A percentile compares a stretch with the other conserved stretches of the same genome.
phyloP scores from a whole-genome alignment of 768 basidiomycete genomes.

The Favolaschia claudopus region DNA sequence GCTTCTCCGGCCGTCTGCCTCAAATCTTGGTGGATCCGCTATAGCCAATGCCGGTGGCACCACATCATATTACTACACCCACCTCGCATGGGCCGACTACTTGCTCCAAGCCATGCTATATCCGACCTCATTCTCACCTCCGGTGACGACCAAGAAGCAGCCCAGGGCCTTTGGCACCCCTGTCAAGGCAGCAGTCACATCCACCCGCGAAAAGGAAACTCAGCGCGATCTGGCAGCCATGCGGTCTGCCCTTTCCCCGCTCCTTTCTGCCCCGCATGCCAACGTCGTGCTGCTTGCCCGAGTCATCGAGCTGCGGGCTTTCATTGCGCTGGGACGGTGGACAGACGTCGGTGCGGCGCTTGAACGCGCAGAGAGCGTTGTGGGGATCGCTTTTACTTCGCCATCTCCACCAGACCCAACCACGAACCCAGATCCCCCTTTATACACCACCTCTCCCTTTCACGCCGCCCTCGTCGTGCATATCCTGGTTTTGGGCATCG shows the following conservation, averaged over 20 bases:
- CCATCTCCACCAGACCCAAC: background rate
- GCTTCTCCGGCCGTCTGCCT: conserved; percentile 2
- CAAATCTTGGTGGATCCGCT: background rate
- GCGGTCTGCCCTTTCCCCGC: conserved; percentile 39
- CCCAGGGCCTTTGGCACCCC: conserved; percentile 38
- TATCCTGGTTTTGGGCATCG: conserved; percentile 65
- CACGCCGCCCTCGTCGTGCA: conserved; percentile 56
- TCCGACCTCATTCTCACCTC: conserved; percentile 54
- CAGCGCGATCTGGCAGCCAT: conserved; percentile 26
- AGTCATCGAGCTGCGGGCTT: conserved; percentile 63
- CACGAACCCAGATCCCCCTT: background rate
- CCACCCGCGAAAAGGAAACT: conserved; percentile 14
- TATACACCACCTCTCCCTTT: conserved; percentile 28
- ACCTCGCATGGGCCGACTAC: conserved; percentile 66
- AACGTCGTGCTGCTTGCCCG: conserved; percentile 57
- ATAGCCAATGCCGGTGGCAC: conserved; percentile 14
- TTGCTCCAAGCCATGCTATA: conserved; percentile 47
- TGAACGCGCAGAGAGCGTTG: conserved; percentile 53
- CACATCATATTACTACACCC: conserved; percentile 34
- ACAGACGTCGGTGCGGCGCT: conserved; percentile 57
- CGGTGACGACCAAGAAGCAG: conserved; percentile 53
- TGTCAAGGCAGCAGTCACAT: conserved; percentile 34
- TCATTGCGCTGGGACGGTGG: conserved; percentile 65
- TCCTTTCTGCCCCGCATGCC: conserved; percentile 48
- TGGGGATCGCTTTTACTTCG: conserved; percentile 47